These are phyloP conservation scores for Globisporangium middletonii DNA, from an alignment of 352 stramenopile species.

Conservation along the genomic window DNA sequence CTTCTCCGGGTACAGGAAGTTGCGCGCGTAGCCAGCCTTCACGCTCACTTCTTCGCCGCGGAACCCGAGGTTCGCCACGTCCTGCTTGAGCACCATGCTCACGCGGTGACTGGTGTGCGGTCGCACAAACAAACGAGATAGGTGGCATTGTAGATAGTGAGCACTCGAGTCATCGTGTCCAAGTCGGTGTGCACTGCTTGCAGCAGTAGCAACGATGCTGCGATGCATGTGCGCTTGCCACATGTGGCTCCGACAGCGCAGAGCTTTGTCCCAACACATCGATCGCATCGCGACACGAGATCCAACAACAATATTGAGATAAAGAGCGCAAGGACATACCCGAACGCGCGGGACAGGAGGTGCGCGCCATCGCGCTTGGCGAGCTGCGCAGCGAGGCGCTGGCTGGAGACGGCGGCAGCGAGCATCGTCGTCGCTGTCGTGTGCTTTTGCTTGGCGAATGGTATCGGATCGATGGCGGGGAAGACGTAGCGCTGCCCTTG, in stretches of 20 bases:
- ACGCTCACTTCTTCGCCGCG: slow-evolving; percentile 89
- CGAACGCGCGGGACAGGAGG: slow-evolving; percentile 50
- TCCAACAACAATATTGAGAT: background rate
- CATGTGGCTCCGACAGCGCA: background rate
- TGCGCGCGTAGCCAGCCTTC: slow-evolving; percentile 92
- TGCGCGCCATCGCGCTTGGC: slow-evolving; percentile 35
- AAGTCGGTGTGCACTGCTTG: background rate
- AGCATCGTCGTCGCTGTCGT: slow-evolving; percentile 6
- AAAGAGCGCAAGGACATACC: slow-evolving; percentile 26
- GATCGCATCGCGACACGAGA: background rate
- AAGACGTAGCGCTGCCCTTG: background rate
- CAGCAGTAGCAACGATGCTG: too few relatives aligned
- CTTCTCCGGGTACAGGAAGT: slow-evolving; percentile 93
- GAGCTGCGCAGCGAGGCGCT: slow-evolving; percentile 9
- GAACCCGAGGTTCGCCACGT: slow-evolving; percentile 81
- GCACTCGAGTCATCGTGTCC: background rate
- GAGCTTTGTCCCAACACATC: background rate
- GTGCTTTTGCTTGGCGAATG: background rate
- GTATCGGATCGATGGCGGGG: background rate
- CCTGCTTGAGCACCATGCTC: slow-evolving; percentile 83
- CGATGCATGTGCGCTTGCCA: too few relatives aligned
- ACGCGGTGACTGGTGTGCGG: slow-evolving; percentile 56
- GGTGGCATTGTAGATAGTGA: background rate
- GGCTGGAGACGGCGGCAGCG: slow-evolving; percentile 4
- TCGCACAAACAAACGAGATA: background rate